A percentile compares a stretch with the other conserved stretches of the same genome.
Evolutionary conservation across 2,329 filamentous ascomycete genomes (phyloP).

Genomic region (Diaporthe sp.): DNA sequence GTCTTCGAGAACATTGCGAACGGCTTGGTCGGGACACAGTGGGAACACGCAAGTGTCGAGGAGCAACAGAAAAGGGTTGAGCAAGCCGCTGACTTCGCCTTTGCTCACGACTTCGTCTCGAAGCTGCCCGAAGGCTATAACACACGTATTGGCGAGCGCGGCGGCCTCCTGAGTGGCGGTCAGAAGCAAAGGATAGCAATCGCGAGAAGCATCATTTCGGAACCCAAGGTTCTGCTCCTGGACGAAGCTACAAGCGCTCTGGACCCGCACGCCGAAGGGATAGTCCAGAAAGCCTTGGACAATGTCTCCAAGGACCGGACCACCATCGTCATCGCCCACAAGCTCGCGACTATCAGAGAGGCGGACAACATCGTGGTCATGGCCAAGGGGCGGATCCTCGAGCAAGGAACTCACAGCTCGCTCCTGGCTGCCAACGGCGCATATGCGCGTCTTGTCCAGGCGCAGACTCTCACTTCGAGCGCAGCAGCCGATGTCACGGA

Average conservation of each 20-base stretch:
- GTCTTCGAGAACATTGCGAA: conserved; percentile 65
- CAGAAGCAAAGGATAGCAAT: conserved; percentile 80
- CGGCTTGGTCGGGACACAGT: conserved; percentile 58
- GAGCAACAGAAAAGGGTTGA: conserved; percentile 68
- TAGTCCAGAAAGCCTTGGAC: conserved; percentile 52
- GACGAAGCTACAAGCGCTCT: conserved; percentile 71
- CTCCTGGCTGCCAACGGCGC: conserved; percentile 60
- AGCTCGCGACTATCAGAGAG: conserved; percentile 66
- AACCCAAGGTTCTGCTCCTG: conserved; percentile 32
- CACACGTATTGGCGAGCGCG: conserved; percentile 73
- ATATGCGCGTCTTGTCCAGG: conserved; percentile 64
- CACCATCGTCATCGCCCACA: conserved; percentile 74
- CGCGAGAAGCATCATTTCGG: conserved; percentile 27
- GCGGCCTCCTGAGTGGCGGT: conserved; percentile 70
- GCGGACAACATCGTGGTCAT: conserved; percentile 76
- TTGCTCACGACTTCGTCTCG: conserved; percentile 77
- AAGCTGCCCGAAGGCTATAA: conserved; percentile 73
- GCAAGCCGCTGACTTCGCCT: conserved; percentile 75
- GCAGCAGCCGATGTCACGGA: background rate
- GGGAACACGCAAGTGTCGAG: conserved; percentile 52
- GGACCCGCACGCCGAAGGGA: conserved; percentile 70
- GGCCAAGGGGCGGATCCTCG: conserved; percentile 66
- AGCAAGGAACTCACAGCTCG: conserved; percentile 71
- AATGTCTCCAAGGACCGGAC: conserved; percentile 67
- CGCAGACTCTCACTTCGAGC: conserved; percentile 41